phyloP scores from a whole-genome alignment of 352 stramenopile species.

The Phytophthora uliginosa region DNA sequence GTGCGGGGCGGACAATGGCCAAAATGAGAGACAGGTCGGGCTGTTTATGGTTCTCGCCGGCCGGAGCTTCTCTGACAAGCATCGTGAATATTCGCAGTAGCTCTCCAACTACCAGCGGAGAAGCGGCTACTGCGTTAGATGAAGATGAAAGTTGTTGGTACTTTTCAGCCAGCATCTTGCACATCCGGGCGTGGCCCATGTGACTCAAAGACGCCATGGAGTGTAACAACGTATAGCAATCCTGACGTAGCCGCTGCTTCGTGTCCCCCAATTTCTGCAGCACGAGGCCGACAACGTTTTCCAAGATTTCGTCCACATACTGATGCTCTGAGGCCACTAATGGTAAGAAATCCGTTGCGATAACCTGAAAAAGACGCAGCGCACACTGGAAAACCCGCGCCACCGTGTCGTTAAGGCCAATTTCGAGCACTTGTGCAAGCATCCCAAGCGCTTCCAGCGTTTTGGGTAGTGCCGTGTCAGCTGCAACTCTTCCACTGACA shows the following conservation, averaged over 20 bases:
- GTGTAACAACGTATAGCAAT: slow-evolving; percentile 80
- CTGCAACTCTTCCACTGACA: slow-evolving; percentile 49
- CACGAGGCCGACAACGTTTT: slow-evolving; percentile 65
- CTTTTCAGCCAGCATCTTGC: slow-evolving; percentile 70
- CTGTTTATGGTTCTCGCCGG: slow-evolving; percentile 14
- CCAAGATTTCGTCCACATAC: slow-evolving; percentile 68
- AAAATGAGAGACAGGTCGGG: slow-evolving; percentile 59
- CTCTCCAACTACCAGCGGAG: slow-evolving; percentile 64
- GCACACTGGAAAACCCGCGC: slow-evolving; percentile 85
- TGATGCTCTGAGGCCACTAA: slow-evolving; percentile 53
- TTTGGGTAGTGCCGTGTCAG: slow-evolving; percentile 63
- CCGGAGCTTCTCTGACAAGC: slow-evolving; percentile 56
- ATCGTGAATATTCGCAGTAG: slow-evolving; percentile 73
- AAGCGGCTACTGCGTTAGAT: slow-evolving; percentile 47
- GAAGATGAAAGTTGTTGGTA: slow-evolving; percentile 52
- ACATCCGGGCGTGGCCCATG: slow-evolving; percentile 71
- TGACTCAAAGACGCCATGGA: slow-evolving; percentile 67
- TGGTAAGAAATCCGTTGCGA: slow-evolving; percentile 78
- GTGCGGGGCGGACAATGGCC: slow-evolving; percentile 51
- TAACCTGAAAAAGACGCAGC: slow-evolving; percentile 74
- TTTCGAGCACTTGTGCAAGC: slow-evolving; percentile 65
- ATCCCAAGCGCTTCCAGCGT: slow-evolving; percentile 68
- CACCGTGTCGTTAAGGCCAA: slow-evolving; percentile 82
- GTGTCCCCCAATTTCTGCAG: slow-evolving; percentile 84
- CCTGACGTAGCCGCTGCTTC: slow-evolving; percentile 76